A percentile compares a stretch with the other conserved stretches of the same genome.
phyloP scores from a whole-genome alignment of 129 eudicot species.

The Arctium minus region DNA sequence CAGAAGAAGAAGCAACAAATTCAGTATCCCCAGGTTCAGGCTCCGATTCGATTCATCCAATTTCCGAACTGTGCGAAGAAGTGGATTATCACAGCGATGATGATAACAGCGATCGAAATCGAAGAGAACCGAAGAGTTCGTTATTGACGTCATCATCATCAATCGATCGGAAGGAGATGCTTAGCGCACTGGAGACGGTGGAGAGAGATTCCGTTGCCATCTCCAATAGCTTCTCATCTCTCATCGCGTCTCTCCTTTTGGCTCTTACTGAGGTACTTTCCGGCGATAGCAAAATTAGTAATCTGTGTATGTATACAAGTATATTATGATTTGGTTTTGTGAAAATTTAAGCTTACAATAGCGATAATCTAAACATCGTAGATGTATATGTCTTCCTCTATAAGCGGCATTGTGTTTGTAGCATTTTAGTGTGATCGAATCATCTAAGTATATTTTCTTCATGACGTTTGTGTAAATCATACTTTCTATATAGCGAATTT shows the following conservation, averaged over 20 bases:
- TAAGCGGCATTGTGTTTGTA: neutral
- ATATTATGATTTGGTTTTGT: neutral
- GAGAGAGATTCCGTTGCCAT: slow-evolving; percentile 89
- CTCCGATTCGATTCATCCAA: neutral
- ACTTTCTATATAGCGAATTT: neutral
- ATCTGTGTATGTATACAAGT: neutral
- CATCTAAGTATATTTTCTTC: neutral
- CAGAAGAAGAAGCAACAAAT: neutral
- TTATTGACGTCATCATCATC: slow-evolving; percentile 8
- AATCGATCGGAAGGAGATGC: slow-evolving; percentile 42
- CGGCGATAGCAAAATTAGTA: neutral
- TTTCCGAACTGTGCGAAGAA: neutral
- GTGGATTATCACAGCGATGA: neutral
- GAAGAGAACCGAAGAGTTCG: neutral
- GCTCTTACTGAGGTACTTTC: slow-evolving; percentile 70
- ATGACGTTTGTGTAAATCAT: neutral
- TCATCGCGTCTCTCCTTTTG: slow-evolving; percentile 74
- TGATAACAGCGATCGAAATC: slow-evolving; percentile 5
- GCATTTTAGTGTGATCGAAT: neutral
- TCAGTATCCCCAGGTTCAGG: neutral
- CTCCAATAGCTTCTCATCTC: slow-evolving; percentile 74
- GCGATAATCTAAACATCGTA: neutral
- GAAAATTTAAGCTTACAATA: neutral
- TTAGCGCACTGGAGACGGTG: slow-evolving; percentile 65
- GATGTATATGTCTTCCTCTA: neutral